phyloP scores from a whole-genome alignment of 352 stramenopile genomes.

The Phytophthora foliorum region DNA sequence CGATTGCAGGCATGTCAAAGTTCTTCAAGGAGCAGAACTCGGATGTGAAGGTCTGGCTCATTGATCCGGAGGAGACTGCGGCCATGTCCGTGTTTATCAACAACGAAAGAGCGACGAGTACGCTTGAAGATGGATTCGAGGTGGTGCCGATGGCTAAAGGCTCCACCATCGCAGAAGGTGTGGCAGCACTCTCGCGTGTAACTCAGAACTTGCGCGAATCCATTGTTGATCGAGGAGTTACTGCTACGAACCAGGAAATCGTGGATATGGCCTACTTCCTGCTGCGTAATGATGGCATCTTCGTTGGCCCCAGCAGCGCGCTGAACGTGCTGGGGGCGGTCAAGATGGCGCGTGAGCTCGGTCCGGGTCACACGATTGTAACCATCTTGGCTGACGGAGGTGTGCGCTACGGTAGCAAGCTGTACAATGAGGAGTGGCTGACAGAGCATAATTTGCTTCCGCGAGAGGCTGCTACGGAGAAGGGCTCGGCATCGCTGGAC shows the following conservation, averaged over 20 bases:
- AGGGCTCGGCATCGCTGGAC: slow-evolving; percentile 37
- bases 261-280: slow-evolving; percentile 95
- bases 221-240: slow-evolving; percentile 93
- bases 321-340: slow-evolving; percentile 85
- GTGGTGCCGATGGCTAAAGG: slow-evolving; percentile 86
- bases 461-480: slow-evolving; percentile 14
- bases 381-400: slow-evolving; percentile 88
- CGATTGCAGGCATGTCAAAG: slow-evolving; percentile 92
- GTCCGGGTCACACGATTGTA: slow-evolving; percentile 75
- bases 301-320: slow-evolving; percentile 89
- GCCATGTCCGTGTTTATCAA: slow-evolving; percentile 91
- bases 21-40: slow-evolving; percentile 93
- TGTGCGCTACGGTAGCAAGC: slow-evolving; percentile 84
- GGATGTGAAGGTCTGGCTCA: slow-evolving; percentile 66
- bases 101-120: slow-evolving; percentile 58
- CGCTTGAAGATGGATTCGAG: slow-evolving; percentile 91
- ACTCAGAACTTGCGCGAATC: slow-evolving; percentile 93
- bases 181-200: slow-evolving; percentile 92
- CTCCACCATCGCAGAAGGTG: slow-evolving; percentile 95
- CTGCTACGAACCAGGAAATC: slow-evolving; percentile 93
- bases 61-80: slow-evolving; percentile 84
- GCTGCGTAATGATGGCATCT: slow-evolving; percentile 92
- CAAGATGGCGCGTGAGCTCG: slow-evolving; percentile 81
- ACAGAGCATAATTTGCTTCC: slow-evolving; percentile 61
- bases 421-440: slow-evolving; percentile 86